A percentile compares a stretch with the other conserved stretches of the same genome.
phyloP scores from a whole-genome alignment of 192 early-diverging fungal species.

The Physocladia obscura region DNA sequence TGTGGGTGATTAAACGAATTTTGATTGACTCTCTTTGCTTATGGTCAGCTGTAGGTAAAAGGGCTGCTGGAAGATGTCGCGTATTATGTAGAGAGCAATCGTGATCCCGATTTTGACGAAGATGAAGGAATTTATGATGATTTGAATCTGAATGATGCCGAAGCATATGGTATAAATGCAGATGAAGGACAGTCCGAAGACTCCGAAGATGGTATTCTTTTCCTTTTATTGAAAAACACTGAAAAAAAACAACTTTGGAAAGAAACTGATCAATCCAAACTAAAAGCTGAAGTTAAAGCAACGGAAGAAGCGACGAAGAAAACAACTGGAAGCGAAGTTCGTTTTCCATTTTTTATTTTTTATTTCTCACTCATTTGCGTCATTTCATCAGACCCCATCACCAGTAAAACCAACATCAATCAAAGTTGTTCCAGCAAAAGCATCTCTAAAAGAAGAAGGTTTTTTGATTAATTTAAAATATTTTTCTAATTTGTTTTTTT shows the following conservation, averaged over 20 bases:
- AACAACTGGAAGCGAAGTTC: slow-evolving; percentile 21
- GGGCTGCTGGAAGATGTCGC: slow-evolving; percentile 85
- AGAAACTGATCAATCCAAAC: neutral
- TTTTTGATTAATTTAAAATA: neutral
- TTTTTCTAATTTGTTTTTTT: neutral
- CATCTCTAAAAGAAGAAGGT: slow-evolving; percentile 44
- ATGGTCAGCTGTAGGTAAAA: slow-evolving; percentile 53
- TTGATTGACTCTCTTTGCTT: neutral
- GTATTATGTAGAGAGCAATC: slow-evolving; percentile 90
- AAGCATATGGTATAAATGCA: slow-evolving; percentile 73
- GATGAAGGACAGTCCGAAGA: slow-evolving; percentile 62
- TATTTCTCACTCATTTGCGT: neutral
- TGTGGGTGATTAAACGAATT: slow-evolving; percentile 10
- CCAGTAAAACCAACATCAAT: neutral
- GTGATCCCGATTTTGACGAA: slow-evolving; percentile 90
- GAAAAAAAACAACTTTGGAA: neutral
- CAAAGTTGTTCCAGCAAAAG: slow-evolving; percentile 25
- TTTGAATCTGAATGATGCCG: slow-evolving; percentile 87
- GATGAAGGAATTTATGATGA: slow-evolving; percentile 93
- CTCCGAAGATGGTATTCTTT: slow-evolving; percentile 26
- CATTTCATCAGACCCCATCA: slow-evolving; percentile 5
- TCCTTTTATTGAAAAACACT: neutral
- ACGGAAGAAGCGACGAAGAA: slow-evolving; percentile 28
- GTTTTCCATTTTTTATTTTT: neutral
- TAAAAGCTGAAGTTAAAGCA: slow-evolving; percentile 8